These are phyloP conservation scores for Solanum rostratum DNA, from an alignment of 257 asterid species.

Conservation along the genomic window DNA sequence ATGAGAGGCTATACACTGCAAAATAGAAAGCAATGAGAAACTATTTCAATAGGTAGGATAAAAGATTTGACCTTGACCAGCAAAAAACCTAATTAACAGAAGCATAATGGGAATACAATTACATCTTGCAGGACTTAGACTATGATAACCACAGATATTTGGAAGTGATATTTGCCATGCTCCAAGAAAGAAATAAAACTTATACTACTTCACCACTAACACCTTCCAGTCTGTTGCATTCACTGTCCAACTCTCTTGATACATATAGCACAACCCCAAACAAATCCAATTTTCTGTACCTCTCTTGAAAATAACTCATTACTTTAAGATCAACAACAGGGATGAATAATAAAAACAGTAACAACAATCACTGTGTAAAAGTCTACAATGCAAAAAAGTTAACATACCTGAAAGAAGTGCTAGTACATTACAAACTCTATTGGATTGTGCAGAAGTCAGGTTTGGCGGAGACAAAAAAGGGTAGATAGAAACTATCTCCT, in stretches of 20 bases:
- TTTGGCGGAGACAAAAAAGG: not conserved
- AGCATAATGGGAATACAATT: not conserved
- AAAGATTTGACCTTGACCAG: not conserved
- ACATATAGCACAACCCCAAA: not conserved
- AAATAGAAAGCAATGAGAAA: not conserved
- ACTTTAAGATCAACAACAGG: not conserved
- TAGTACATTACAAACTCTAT: not conserved
- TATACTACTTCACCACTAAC: not conserved
- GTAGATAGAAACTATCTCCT: constrained; percentile 17
- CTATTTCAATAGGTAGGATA: not conserved
- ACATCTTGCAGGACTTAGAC: not conserved
- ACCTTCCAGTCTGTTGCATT: not conserved
- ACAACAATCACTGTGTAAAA: not conserved
- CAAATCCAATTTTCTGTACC: not conserved
- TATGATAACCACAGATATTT: not conserved
- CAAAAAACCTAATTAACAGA: not conserved
- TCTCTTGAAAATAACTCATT: not conserved
- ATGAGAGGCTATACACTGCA: constrained; percentile 30
- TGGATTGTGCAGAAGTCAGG: not conserved
- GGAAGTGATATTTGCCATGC: not conserved
- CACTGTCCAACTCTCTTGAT: not conserved
- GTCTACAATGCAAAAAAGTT: not conserved
- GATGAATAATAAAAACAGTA: not conserved
- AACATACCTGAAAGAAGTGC: not conserved
- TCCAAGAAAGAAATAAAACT: not conserved